phyloP scores from a whole-genome alignment of 75 land plant species.

The Cupressus sempervirens region DNA sequence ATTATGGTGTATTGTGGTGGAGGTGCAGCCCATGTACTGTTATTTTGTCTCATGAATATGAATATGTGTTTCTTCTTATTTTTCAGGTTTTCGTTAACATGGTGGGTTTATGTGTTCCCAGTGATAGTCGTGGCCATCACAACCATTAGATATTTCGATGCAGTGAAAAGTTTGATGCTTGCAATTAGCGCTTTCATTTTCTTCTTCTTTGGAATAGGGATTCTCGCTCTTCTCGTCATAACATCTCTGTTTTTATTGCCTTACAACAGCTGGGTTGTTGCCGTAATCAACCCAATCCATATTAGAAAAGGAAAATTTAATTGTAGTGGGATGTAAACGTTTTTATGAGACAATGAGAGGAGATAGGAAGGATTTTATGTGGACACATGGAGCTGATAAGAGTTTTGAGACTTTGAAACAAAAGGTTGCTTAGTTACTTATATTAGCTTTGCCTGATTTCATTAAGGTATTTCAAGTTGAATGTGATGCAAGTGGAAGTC shows the following conservation, averaged over 20 bases:
- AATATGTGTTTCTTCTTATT: neutral
- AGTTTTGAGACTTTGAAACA: too few species aligned
- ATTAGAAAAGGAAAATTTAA: neutral
- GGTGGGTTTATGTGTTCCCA: slow-evolving; percentile 50
- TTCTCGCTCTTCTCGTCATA: slow-evolving; percentile 18
- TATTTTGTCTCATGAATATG: neutral
- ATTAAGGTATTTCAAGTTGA: too few species aligned
- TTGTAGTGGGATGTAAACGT: too few species aligned
- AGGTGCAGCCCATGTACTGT: neutral
- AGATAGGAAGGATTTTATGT: too few species aligned
- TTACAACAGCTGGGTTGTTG: neutral
- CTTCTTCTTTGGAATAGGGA: slow-evolving; percentile 14
- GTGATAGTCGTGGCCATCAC: slow-evolving; percentile 35
- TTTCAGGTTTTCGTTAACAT: slow-evolving; percentile 29
- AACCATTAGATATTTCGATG: slow-evolving; percentile 17
- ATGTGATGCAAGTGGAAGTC: too few species aligned
- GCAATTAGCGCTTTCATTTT: slow-evolving; percentile 21
- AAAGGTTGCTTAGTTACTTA: too few species aligned
- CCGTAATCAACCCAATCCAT: neutral
- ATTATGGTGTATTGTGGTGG: neutral
- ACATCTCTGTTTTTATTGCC: slow-evolving; percentile 11
- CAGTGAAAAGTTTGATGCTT: slow-evolving; percentile 3
- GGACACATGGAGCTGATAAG: too few species aligned
- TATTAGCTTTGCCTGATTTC: too few species aligned
- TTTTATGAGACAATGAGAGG: too few species aligned